Evolutionary conservation across 2,329 filamentous ascomycete species (phyloP).

Genomic region (Clarireedia homoeocarpa): DNA sequence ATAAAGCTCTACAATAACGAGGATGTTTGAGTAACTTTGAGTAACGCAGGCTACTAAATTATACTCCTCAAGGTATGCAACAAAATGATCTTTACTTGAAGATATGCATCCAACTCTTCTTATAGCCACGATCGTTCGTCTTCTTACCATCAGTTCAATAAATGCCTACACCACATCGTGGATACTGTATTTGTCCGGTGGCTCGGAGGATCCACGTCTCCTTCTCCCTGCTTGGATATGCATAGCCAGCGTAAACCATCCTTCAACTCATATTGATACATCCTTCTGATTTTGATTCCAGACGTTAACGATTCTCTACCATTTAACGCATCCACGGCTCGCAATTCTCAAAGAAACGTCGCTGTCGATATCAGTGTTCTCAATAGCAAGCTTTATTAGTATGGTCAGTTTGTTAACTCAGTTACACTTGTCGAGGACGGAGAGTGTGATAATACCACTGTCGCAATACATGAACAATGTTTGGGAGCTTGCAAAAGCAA

Average conservation of each 20-base stretch:
- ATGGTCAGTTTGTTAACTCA: conserved; percentile 63
- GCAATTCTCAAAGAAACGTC: conserved; percentile 74
- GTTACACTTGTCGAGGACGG: conserved; percentile 40
- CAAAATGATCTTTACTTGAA: background rate
- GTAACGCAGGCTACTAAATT: conserved; percentile 63
- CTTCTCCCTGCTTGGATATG: conserved; percentile 71
- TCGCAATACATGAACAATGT: conserved; percentile 19
- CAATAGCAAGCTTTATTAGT: conserved; percentile 67
- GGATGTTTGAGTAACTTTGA: background rate
- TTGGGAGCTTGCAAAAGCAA: conserved; percentile 22
- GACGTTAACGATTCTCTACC: conserved; percentile 68
- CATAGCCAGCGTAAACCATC: conserved; percentile 57
- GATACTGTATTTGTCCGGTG: conserved; percentile 62
- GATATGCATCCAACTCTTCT: background rate
- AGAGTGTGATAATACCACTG: conserved; percentile 26
- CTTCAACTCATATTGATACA: background rate
- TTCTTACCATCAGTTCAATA: conserved; percentile 65
- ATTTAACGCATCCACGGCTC: conserved; percentile 69
- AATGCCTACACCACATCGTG: conserved; percentile 70
- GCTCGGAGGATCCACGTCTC: conserved; percentile 60
- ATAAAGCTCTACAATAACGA: background rate
- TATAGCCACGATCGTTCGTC: conserved; percentile 67
- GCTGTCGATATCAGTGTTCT: conserved; percentile 70
- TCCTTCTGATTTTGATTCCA: conserved; percentile 27
- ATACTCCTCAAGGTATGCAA: conserved; percentile 54